These are phyloP conservation scores for Starmerella vaccinii DNA, from an alignment of 805 yeast genomes.

Conservation along the genomic window DNA sequence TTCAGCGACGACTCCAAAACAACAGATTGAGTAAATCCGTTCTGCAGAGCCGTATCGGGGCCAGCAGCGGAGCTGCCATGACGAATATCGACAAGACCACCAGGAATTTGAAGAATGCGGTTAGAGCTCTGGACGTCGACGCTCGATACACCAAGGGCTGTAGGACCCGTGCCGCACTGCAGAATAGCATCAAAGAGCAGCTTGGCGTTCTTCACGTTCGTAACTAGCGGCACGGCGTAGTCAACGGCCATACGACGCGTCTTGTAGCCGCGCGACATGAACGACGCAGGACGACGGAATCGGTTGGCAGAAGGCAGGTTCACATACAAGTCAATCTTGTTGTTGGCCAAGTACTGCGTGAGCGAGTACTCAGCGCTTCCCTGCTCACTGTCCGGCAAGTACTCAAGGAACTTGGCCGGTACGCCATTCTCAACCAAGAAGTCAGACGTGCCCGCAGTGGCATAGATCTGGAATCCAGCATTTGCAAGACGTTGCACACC, in stretches of 20 bases:
- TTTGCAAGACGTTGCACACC: constrained; percentile 68
- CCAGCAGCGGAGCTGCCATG: constrained; percentile 54
- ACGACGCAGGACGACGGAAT: constrained; percentile 97
- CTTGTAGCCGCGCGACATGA: constrained; percentile 93
- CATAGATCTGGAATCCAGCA: constrained; percentile 83
- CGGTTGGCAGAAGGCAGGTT: constrained; percentile 94
- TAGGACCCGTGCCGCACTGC: constrained; percentile 37
- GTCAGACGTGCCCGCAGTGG: constrained; percentile 98
- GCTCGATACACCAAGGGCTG: constrained; percentile 42
- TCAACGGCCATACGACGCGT: constrained; percentile 99
- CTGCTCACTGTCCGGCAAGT: constrained; percentile 58
- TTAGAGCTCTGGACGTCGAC: constrained; percentile 88
- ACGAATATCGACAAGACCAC: constrained; percentile 71
- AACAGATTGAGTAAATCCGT: constrained; percentile 84
- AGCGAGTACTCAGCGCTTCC: constrained; percentile 90
- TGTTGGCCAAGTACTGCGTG: constrained; percentile 92
- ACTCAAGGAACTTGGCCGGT: constrained; percentile 91
- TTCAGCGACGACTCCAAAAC: constrained; percentile 53
- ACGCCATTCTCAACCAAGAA: constrained; percentile 89
- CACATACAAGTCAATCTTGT: constrained; percentile 90
- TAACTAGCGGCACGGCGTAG: constrained; percentile 92
- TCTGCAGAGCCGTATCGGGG: constrained; percentile 58
- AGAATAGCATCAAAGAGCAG: constrained; percentile 72
- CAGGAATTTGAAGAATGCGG: constrained; percentile 64
- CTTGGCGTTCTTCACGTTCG: constrained; percentile 96